A percentile compares a stretch with the other conserved stretches of the same genome.
Evolutionary conservation across 129 eudicot species (phyloP).

Genomic region (Rutidosis leptorrhynchoides): DNA sequence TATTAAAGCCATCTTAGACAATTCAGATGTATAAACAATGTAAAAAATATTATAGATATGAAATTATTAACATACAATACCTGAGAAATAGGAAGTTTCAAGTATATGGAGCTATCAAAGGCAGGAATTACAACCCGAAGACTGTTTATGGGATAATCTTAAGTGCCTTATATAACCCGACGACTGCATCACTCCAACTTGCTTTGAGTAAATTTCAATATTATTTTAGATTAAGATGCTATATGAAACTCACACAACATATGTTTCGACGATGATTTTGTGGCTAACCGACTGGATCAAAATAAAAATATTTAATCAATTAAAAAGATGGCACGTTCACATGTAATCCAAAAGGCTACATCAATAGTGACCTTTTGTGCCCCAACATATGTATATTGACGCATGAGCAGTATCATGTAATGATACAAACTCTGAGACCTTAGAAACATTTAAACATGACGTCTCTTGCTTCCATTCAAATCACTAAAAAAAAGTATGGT

Average conservation of each 20-base stretch:
- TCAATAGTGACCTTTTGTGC: conserved; percentile 68
- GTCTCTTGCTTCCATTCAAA: conserved; percentile 97
- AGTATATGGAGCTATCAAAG: no score
- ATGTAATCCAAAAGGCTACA: not conserved
- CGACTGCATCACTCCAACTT: conserved; percentile 93
- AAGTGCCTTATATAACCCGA: conserved; percentile 81
- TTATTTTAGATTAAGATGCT: conserved; percentile 92
- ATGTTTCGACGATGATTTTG: conserved; percentile 91
- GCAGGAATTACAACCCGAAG: conserved; percentile 7
- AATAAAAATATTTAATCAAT: not conserved
- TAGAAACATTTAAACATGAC: conserved; percentile 84
- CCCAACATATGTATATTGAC: conserved; percentile 86
- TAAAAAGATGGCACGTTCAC: not conserved
- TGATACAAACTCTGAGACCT: conserved; percentile 94
- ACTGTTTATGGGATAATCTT: not conserved
- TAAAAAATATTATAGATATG: no score
- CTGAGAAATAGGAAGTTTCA: no score
- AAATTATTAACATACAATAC: no score
- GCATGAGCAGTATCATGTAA: conserved; percentile 95
- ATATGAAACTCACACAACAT: conserved; percentile 96
- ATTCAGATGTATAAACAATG: no score
- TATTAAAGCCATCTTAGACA: no score
- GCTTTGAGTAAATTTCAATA: conserved; percentile 72
- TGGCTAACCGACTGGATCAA: conserved; percentile 88
- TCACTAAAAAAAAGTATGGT: conserved; percentile 56